A percentile compares a stretch with the other conserved stretches of the same genome.
phyloP scores from a whole-genome alignment of 768 basidiomycete genomes.

The Hypholoma fasciculare region DNA sequence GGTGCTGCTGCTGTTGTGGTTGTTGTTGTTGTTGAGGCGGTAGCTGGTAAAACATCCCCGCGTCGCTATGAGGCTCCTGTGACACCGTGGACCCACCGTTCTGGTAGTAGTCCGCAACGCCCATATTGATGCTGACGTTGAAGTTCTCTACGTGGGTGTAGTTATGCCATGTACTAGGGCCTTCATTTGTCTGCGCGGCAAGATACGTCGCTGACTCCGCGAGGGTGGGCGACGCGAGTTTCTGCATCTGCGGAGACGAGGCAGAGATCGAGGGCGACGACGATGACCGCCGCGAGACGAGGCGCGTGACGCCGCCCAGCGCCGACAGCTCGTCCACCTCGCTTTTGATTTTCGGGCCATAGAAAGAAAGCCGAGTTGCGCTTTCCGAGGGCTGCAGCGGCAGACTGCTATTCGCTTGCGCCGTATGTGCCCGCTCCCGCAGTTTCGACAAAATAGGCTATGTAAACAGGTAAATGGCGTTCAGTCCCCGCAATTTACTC shows the following conservation, averaged over 20 bases:
- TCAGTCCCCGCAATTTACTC: not conserved
- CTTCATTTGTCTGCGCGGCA: constrained; percentile 3
- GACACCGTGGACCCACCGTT: constrained; percentile 7
- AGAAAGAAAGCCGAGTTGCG: constrained; percentile 32
- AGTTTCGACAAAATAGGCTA: constrained; percentile 68
- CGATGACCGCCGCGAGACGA: constrained; percentile 53
- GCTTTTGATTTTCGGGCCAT: constrained; percentile 47
- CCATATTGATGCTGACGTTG: constrained; percentile 33
- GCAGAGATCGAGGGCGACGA: constrained; percentile 45
- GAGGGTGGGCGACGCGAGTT: constrained; percentile 40
- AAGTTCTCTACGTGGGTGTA: constrained; percentile 33
- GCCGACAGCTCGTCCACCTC: constrained; percentile 63
- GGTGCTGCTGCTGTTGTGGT: constrained; percentile 14
- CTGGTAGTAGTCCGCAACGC: constrained; percentile 11
- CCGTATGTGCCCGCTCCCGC: constrained; percentile 50
- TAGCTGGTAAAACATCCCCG: constrained; percentile 20
- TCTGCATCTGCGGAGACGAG: constrained; percentile 44
- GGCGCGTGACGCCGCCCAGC: constrained; percentile 63
- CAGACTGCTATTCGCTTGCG: constrained; percentile 30
- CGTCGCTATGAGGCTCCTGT: constrained; percentile 18
- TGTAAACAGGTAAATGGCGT: not conserved
- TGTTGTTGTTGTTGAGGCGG: constrained; percentile 15
- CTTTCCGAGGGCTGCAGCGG: constrained; percentile 16
- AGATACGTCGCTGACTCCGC: constrained; percentile 8
- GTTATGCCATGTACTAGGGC: constrained; percentile 26